phyloP scores from a whole-genome alignment of 169 alveolate genomes.

The Cryptosporidium xiaoi region DNA sequence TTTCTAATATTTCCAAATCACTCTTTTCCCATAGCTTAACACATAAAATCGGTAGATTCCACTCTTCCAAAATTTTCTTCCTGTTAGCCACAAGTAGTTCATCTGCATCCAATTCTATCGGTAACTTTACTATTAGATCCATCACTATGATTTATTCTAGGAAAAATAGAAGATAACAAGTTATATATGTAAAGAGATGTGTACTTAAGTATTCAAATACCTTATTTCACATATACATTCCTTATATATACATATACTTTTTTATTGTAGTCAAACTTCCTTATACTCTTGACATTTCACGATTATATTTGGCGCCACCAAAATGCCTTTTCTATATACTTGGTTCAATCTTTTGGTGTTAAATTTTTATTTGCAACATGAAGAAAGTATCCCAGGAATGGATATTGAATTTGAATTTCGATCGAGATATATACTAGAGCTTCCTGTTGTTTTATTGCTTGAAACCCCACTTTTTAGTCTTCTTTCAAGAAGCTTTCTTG shows the following conservation, averaged over 20 bases:
- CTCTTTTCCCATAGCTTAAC: conserved; percentile 43
- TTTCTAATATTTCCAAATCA: background rate
- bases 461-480: conserved; percentile 28
- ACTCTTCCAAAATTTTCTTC: conserved; percentile 23
- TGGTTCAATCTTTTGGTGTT: background rate
- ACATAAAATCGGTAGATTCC: conserved; percentile 32
- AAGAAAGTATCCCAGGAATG: conserved; percentile 44
- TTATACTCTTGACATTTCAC: conserved; percentile 1
- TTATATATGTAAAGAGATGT: conserved; percentile 6
- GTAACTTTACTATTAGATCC: conserved; percentile 55
- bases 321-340: background rate
- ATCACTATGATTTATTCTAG: background rate
- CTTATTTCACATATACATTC: background rate
- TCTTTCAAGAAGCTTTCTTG: conserved; percentile 64
- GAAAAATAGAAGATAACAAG: background rate
- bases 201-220: conserved; percentile 1
- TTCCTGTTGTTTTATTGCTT: background rate
- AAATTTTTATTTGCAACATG: conserved; percentile 29
- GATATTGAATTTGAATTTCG: conserved; percentile 7
- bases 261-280: too few species aligned
- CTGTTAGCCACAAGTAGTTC: conserved; percentile 40
- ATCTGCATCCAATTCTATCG: conserved; percentile 55
- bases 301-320: conserved; percentile 45
- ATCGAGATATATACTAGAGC: conserved; percentile 31
- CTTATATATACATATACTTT: too few species aligned